Base-by-base conservation (phyloP, 1,139 yeast species). In the Kurtzmaniella quercitrusa region DNA sequence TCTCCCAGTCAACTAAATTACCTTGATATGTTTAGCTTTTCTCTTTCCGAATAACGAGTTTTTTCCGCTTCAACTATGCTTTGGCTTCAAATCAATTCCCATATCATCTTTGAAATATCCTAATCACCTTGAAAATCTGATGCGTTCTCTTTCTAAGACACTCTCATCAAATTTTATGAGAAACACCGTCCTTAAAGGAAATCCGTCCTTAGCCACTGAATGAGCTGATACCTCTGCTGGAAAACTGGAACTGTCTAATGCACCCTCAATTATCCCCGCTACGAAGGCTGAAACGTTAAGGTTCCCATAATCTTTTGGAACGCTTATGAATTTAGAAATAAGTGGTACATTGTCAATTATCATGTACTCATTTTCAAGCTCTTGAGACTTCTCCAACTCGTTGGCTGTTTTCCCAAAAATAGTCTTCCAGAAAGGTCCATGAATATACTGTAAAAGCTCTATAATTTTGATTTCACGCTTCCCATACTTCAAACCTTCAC, bases 221-320 rank as follows among this genome's bases (percentile, higher is more conserved):
- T 94, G 98, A 0, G 98, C 97, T 5, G 91, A 80, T 5, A 93
- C 98, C 38, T 70, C 73, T 21, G 96, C 95, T 42, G 80, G 82
- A 57, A 91, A 91, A 47, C 83, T 84, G 2, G 91, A 78, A 14
- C 86, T 76, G 51, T 88, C 95, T 43, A 93, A 67, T 1, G 93
- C 84, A 0, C 97, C 98, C 59, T 91, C 96, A 21, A 93, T 78
- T 21, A 93, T 78, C 0, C 98, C 98, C 1, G 97, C 97, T 2
- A 85, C 79, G 55, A 86, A 87, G 0, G 96, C 91, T 9, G 87
- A 84, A 55, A 95, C 86, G 55, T 85, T 87, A 53, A 88, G 72
- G 50, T 83, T 83, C 6, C 87, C 83, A 59, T 84, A 82, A 49
- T 88, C 95, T 50, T 78, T 80, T 2, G 96, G 96, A 4, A 86